Conservation (phyloP, 176 grass and related monocot species). For the Triticum timopheevii region DNA sequence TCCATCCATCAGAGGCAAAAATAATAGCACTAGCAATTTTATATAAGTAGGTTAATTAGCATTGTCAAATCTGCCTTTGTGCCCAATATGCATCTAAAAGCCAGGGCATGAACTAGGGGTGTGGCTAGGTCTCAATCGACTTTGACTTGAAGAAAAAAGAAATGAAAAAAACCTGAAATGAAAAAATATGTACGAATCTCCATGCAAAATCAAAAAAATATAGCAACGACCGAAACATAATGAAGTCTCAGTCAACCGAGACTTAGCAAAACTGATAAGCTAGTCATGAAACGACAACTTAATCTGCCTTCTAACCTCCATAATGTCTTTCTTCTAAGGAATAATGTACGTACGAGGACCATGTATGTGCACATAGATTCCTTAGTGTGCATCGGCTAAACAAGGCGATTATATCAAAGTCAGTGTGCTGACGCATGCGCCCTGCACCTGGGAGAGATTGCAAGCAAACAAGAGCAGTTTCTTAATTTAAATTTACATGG, state of each 20-base stretch:
- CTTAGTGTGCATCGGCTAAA: neutral
- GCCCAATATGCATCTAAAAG: neutral
- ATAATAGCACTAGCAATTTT: neutral
- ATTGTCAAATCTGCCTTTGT: neutral
- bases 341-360: neutral
- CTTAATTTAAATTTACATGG: neutral
- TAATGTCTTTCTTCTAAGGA: too few species aligned
- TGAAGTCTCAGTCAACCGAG: too few species aligned
- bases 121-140: too few species aligned
- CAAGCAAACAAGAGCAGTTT: neutral
- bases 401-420: neutral
- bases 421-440: neutral
- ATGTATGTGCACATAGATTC: neutral
- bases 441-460: neutral
- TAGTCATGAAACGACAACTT: neutral
- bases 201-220: too few species aligned
- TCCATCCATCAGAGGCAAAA: neutral
- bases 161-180: too few species aligned
- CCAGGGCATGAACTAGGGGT: too few species aligned
- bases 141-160: too few species aligned
- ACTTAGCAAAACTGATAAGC: neutral
- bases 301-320: neutral
- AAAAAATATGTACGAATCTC: too few species aligned
- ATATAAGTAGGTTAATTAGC: neutral
- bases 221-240: too few species aligned